These are phyloP conservation scores for Kalanchoe fedtschenkoi DNA, from an alignment of 164 flowering plant species.

Conservation along the genomic window DNA sequence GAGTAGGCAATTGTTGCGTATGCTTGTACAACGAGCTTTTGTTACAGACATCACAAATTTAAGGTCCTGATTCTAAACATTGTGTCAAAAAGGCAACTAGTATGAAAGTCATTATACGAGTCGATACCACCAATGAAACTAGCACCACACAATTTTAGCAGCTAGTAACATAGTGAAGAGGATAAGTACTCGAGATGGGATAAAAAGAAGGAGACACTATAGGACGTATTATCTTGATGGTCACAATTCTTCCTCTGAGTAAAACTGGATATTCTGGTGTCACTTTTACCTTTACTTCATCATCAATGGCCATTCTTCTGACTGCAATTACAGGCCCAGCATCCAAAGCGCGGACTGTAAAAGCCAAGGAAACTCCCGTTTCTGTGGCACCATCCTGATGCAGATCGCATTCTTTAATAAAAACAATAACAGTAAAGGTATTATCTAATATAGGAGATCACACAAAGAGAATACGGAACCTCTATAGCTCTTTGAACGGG, in stretches of 20 bases:
- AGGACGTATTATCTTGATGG: neutral
- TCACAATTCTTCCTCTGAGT: neutral
- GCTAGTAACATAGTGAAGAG: too few species aligned
- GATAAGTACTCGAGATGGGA: too few species aligned
- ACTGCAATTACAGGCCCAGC: slow-evolving; percentile 83
- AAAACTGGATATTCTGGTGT: neutral
- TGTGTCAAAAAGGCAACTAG: too few species aligned
- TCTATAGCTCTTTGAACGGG: slow-evolving; percentile 97
- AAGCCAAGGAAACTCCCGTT: slow-evolving; percentile 90
- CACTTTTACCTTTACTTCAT: slow-evolving; percentile 58
- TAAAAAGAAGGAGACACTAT: too few species aligned
- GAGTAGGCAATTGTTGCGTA: too few species aligned
- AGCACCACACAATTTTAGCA: too few species aligned
- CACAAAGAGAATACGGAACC: slow-evolving; percentile 28
- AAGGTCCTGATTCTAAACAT: too few species aligned
- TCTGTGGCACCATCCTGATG: slow-evolving; percentile 84
- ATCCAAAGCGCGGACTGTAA: slow-evolving; percentile 83
- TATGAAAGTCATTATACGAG: too few species aligned
- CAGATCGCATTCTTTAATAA: neutral
- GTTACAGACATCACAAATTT: too few species aligned
- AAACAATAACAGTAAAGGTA: neutral
- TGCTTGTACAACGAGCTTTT: too few species aligned
- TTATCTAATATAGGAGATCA: neutral
- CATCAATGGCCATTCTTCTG: slow-evolving; percentile 63
- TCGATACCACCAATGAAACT: too few species aligned